Evolutionary conservation across 352 stramenopile genomes (phyloP).

Genomic region (Phytophthora pistaciae): DNA sequence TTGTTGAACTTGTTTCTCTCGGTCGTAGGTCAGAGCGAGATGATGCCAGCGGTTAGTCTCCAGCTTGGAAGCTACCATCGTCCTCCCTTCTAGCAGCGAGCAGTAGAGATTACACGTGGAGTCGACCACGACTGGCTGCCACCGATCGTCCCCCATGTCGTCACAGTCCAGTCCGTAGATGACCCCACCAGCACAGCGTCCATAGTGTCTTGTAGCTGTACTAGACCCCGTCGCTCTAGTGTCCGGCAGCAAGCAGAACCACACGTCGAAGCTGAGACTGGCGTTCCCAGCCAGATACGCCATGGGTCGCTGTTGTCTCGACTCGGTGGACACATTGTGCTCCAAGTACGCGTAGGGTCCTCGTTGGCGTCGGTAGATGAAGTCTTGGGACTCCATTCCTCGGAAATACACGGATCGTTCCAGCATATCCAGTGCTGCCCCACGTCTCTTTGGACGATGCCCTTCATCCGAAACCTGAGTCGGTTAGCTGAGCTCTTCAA

Average conservation of each 20-base stretch:
- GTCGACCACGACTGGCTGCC: constrained; percentile 39
- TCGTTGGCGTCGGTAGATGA: constrained; percentile 10
- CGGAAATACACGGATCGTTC: constrained; percentile 14
- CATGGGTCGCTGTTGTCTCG: constrained; percentile 17
- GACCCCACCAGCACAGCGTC: constrained; percentile 30
- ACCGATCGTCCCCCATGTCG: constrained; percentile 7
- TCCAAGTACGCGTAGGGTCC: constrained; percentile 24
- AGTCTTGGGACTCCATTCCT: constrained; percentile 14
- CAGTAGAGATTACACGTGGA: constrained; percentile 39
- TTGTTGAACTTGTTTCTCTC: constrained; percentile 12
- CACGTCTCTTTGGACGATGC: constrained; percentile 14
- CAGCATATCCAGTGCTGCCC: constrained; percentile 20
- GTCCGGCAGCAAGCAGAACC: constrained; percentile 40
- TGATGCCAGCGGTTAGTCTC: constrained; percentile 42
- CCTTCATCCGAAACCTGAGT: constrained; percentile 13
- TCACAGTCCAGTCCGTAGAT: constrained; percentile 28
- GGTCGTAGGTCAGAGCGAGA: constrained; percentile 36
- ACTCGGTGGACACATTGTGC: constrained; percentile 21
- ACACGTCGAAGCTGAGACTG: constrained; percentile 23
- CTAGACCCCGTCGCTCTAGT: constrained; percentile 4
- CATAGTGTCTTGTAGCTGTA: neutral
- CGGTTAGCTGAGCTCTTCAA: constrained; percentile 1
- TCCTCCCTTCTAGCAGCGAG: constrained; percentile 31
- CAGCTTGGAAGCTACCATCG: constrained; percentile 28
- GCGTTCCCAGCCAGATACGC: constrained; percentile 5